A percentile compares a stretch with the other conserved stretches of the same genome.
These are phyloP conservation scores for Fusarium robinianum DNA, from an alignment of 2,329 filamentous ascomycete species.

Conservation along the genomic window DNA sequence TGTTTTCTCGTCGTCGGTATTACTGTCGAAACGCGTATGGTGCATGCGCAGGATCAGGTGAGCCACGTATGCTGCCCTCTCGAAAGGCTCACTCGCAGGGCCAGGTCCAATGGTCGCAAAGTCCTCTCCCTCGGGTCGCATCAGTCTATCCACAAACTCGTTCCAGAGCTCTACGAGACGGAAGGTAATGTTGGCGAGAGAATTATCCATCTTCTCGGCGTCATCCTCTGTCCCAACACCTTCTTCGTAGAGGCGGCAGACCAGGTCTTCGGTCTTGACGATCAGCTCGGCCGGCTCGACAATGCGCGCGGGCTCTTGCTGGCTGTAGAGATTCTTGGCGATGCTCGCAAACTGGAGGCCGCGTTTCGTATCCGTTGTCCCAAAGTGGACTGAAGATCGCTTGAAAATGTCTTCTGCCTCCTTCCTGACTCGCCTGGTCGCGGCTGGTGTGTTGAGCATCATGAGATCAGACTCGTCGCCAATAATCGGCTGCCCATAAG, in stretches of 20 bases:
- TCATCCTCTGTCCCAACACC: conserved; percentile 62
- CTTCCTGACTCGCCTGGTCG: conserved; percentile 55
- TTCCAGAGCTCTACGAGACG: conserved; percentile 62
- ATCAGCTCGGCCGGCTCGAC: conserved; percentile 74
- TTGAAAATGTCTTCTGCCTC: conserved; percentile 62
- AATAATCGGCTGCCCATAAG: conserved; percentile 45
- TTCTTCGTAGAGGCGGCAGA: conserved; percentile 68
- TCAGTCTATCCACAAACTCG: conserved; percentile 54
- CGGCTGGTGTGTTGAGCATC: conserved; percentile 60
- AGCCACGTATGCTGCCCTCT: conserved; percentile 80
- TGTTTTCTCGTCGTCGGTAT: conserved; percentile 45
- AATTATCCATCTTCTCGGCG: conserved; percentile 59
- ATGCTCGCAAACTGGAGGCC: conserved; percentile 70
- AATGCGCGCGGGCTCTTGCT: conserved; percentile 61
- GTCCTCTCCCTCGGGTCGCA: conserved; percentile 57
- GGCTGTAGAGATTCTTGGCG: conserved; percentile 68
- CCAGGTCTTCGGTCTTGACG: conserved; percentile 72
- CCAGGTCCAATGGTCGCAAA: conserved; percentile 68
- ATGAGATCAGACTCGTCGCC: conserved; percentile 57
- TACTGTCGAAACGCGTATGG: conserved; percentile 59
- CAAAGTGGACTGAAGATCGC: conserved; percentile 54
- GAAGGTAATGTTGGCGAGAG: conserved; percentile 57
- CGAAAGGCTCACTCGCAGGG: conserved; percentile 63
- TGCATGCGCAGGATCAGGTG: conserved; percentile 78
- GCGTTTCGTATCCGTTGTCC: conserved; percentile 49